Evolutionary conservation across 352 stramenopile genomes (phyloP).

Genomic region (Pythium scleroteichum): DNA sequence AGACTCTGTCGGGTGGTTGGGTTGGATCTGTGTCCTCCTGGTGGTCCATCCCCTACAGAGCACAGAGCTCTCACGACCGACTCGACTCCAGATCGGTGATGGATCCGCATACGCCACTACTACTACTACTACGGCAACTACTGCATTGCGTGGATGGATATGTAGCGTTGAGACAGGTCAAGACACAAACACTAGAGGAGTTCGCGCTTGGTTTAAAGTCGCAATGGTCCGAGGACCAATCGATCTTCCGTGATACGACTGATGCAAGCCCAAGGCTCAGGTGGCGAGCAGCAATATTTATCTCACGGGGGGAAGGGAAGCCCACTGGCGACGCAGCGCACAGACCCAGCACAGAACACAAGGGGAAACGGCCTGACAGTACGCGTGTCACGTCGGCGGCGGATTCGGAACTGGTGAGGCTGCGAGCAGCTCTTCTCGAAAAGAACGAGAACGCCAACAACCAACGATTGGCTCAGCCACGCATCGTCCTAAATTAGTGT

Average conservation of each 20-base stretch:
- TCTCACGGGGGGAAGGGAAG: slow-evolving; percentile 40
- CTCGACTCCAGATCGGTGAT: no score
- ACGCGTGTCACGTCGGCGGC: background rate
- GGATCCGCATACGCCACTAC: no score
- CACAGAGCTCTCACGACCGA: no score
- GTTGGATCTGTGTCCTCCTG: no score
- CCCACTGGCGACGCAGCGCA: no score
- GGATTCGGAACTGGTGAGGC: no score
- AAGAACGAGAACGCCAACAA: no score
- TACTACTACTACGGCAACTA: background rate
- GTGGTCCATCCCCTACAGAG: no score
- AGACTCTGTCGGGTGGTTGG: no score
- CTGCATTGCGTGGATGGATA: slow-evolving; percentile 12
- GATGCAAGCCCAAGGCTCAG: slow-evolving; percentile 76
- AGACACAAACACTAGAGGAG: slow-evolving; percentile 58
- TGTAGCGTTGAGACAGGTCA: slow-evolving; percentile 90
- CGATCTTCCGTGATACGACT: slow-evolving; percentile 80
- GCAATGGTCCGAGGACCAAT: slow-evolving; percentile 63
- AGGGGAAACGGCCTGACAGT: slow-evolving; percentile 10
- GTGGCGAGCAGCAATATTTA: slow-evolving; percentile 75
- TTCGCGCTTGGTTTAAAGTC: slow-evolving; percentile 85
- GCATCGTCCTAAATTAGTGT: slow-evolving; percentile 9
- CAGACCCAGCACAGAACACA: no score
- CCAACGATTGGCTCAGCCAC: slow-evolving; percentile 6
- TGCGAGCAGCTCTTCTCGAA: background rate